These are phyloP conservation scores for Saturnispora hagleri DNA, from an alignment of 805 yeast genomes.

Conservation along the genomic window DNA sequence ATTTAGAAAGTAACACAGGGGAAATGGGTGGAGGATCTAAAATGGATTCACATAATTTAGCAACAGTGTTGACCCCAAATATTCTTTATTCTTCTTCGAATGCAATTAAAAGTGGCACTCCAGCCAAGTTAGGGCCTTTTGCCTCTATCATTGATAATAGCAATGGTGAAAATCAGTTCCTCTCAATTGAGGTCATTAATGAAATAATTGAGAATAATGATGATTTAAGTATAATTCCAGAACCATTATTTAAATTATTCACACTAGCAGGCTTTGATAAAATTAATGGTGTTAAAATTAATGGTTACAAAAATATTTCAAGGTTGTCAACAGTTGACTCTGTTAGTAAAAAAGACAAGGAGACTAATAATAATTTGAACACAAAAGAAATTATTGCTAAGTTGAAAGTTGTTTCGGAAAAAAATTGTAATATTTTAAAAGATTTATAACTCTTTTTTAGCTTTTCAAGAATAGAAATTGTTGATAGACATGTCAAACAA, in stretches of 20 bases:
- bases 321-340: constrained; percentile 12
- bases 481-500: too few relatives aligned
- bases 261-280: constrained; percentile 36
- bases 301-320: neutral
- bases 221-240: constrained; percentile 69
- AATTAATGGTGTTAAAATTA: neutral
- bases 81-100: constrained; percentile 48
- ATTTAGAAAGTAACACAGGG: constrained; percentile 59
- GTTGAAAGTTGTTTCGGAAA: constrained; percentile 16
- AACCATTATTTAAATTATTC: constrained; percentile 44
- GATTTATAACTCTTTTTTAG: neutral
- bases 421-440: neutral
- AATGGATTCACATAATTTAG: constrained; percentile 92
- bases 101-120: constrained; percentile 22
- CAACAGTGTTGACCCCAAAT: constrained; percentile 93
- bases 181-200: constrained; percentile 87
- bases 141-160: constrained; percentile 13
- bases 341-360: constrained; percentile 9
- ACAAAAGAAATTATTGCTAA: constrained; percentile 34
- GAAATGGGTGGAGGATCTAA: constrained; percentile 88
- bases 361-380: constrained; percentile 12
- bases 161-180: constrained; percentile 63
- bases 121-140: neutral
- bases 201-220: constrained; percentile 74
- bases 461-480: neutral